Base-by-base conservation (phyloP, 257 asterid genomes). In the Scutellaria minor region DNA sequence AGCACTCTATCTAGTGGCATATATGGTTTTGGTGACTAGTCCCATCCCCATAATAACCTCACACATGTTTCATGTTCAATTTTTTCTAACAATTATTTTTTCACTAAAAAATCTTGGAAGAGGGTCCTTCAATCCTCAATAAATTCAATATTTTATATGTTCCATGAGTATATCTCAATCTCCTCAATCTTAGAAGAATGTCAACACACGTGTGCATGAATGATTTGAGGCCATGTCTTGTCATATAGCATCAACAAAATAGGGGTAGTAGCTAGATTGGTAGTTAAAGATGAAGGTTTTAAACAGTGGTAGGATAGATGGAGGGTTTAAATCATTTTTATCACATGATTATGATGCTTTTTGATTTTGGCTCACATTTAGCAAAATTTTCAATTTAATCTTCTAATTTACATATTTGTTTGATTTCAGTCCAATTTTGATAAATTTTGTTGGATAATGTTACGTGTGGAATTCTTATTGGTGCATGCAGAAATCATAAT, bases 131-230 rank as follows among this genome's bases (percentile, higher is more conserved):
- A n/a, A n/a, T n/a, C 58, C 70, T 55, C 74, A 70, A 59, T 65
- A 71, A 71, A 66, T 70, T 79, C 55, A 15, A 14, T 15, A 59
- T 55, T 76, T 73, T 41, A 54, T 24, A 0, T 72, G 54, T 50
- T 55, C 55, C 75, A 24, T 51, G 45, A 8, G 61, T 60, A 59
- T 56, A 81, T 78, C 72, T 67, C 51, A 66, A 70, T 54, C 75
- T 20, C 71, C 74, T 76, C 14, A 78, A 56, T 65, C 80, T 70
- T 66, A 61, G 71, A 62, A 77, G 81, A 81, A 78, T 81, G 81
- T 81, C 79, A 70, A 77, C 84, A 84, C 88, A 84, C 88, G 88
- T 84, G 86, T 79, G 82, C 41, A 22, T 59, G 51, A 62, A 47
- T 68, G 24, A 44, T 83, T 71, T 74, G 73, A 65, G 84, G 80